Evolutionary conservation across 768 basidiomycete species (phyloP), one percentile per base, ranked within the genome.

Genomic region (Leccinum longicurvipes): DNA sequence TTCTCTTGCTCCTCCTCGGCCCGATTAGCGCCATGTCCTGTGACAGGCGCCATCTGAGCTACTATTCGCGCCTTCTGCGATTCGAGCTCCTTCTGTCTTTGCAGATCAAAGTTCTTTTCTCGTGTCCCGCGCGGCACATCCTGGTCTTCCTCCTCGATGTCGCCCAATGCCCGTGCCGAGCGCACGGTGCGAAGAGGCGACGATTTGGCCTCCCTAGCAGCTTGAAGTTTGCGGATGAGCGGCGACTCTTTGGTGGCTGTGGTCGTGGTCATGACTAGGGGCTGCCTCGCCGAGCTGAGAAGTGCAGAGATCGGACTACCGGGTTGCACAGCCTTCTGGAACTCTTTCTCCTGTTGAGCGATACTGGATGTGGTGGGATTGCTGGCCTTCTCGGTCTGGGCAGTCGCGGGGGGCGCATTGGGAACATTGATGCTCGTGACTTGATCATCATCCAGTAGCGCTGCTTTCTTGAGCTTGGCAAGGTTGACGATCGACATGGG

Each of bases 311-410:
- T 95, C 1, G 97, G 97, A 58, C 89, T 91, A 42, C 91, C 93
- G 6, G 95, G 96, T 67, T 94, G 92, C 1, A 98, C 91, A 2
- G 94, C 97, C 65, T 89, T 87, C 76, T 90, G 88, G 86, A 98
- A 98, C 71, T 98, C 97, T 69, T 88, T 87, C 81, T 99, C 97
- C 67, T 93, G 91, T 63, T 92, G 82, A 3, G 87, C 86, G 55
- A 89, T 84, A 45, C 79, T 87, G 12, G 81, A 82, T 15, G 80
- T 81, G 52, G 79, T 76, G 47, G 74, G 79, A 66, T 77, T 79
- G 42, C 55, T 56, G 15, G 59, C 55, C 50, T 58, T 62, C 21
- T 67, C 63, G 1, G 66, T 42, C 4, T 64, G 54, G 14, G 59
- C 24, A 6, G 56, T 51, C n/a, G 60, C 41, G n/a, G 51, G 58